These are phyloP conservation scores for Isabelozyma gotoi DNA, from an alignment of 805 yeast genomes.

Conservation along the genomic window DNA sequence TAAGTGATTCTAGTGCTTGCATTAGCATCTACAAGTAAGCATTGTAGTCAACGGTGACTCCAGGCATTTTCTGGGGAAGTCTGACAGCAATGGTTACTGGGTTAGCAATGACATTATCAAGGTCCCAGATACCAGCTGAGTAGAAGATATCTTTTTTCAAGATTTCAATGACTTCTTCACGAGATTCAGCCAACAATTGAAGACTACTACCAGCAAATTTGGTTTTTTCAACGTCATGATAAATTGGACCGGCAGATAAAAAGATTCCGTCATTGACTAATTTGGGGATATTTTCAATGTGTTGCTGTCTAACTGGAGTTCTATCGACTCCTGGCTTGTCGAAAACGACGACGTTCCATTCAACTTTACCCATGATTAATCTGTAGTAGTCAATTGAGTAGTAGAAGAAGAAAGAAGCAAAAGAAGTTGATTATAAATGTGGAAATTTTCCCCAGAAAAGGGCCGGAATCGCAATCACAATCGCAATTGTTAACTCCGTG, in stretches of 20 bases:
- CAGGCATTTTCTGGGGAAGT: not conserved
- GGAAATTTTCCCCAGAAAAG: no score
- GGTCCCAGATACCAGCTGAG: conserved; percentile 73
- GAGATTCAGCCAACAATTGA: conserved; percentile 62
- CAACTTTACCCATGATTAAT: conserved; percentile 34
- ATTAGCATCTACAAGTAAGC: no score
- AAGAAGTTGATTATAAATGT: not conserved
- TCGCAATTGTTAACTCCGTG: no score
- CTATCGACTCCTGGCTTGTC: conserved; percentile 70
- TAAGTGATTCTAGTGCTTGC: no score
- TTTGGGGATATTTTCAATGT: conserved; percentile 32
- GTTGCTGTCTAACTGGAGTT: conserved; percentile 49
- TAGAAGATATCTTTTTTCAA: conserved; percentile 64
- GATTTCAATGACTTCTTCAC: conserved; percentile 63
- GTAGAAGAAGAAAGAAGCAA: not conserved
- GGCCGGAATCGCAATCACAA: no score
- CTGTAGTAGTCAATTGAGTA: not conserved
- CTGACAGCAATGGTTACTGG: conserved; percentile 43
- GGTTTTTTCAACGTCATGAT: conserved; percentile 39
- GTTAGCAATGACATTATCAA: conserved; percentile 56
- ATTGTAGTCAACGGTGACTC: not conserved
- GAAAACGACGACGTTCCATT: conserved; percentile 67
- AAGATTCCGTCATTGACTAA: conserved; percentile 36
- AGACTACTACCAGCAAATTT: conserved; percentile 69
- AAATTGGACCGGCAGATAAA: conserved; percentile 44